These are phyloP conservation scores for Ilex asprella DNA, from an alignment of 257 asterid genomes.

Conservation along the genomic window DNA sequence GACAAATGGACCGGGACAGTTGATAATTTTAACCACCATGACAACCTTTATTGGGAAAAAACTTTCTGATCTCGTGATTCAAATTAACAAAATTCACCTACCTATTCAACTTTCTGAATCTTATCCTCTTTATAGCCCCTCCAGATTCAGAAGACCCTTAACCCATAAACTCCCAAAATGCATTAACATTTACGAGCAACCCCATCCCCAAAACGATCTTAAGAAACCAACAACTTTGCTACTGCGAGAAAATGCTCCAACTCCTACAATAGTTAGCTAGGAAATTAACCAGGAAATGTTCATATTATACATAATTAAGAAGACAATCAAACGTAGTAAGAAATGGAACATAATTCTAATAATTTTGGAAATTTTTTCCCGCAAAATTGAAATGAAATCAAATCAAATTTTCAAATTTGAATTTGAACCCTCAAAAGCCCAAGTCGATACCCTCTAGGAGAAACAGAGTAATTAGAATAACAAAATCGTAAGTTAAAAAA, in stretches of 20 bases:
- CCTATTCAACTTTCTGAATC: constrained; percentile 18
- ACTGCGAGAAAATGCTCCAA: constrained; percentile 20
- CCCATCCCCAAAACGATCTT: constrained; percentile 24
- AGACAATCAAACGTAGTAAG: constrained; percentile 11
- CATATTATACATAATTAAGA: constrained; percentile 17
- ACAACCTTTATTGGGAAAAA: constrained; percentile 17
- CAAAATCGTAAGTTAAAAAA: too few relatives aligned
- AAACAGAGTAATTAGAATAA: too few relatives aligned
- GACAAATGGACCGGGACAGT: constrained; percentile 21
- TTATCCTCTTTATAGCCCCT: constrained; percentile 24
- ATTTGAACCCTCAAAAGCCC: too few relatives aligned
- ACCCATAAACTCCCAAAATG: constrained; percentile 16
- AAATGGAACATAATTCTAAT: constrained; percentile 16
- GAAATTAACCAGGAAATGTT: constrained; percentile 23
- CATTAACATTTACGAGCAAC: constrained; percentile 15
- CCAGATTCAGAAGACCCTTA: constrained; percentile 33
- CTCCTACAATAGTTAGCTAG: constrained; percentile 32
- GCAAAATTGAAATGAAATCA: too few relatives aligned
- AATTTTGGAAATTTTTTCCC: not conserved
- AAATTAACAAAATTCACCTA: constrained; percentile 21
- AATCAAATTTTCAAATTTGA: not conserved
- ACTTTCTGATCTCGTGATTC: constrained; percentile 15
- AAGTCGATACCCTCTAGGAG: too few relatives aligned
- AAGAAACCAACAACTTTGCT: constrained; percentile 25
- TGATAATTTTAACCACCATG: constrained; percentile 19